Evolutionary conservation across 2,329 filamentous ascomycete species (phyloP).

Genomic region (Cadophora gregata): DNA sequence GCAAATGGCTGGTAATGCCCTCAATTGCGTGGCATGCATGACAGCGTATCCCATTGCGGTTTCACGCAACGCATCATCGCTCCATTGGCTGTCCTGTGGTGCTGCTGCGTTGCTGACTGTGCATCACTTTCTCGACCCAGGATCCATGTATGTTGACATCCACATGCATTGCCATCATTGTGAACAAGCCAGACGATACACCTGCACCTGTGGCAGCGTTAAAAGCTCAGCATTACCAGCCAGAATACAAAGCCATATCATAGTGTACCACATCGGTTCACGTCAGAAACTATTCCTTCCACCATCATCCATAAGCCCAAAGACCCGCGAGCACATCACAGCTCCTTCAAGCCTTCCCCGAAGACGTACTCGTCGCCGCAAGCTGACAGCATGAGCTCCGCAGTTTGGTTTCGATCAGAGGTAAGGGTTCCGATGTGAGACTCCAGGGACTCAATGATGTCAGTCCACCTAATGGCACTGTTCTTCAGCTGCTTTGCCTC

Average conservation of each 20-base stretch:
- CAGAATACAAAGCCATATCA: constrained; percentile 3
- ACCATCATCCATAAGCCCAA: background rate
- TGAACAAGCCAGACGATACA: constrained; percentile 11
- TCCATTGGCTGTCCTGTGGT: background rate
- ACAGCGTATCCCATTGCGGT: constrained; percentile 1
- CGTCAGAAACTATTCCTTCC: background rate
- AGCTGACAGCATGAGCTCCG: constrained; percentile 45
- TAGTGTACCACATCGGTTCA: background rate
- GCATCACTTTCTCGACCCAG: background rate
- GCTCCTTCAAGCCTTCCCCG: constrained; percentile 52
- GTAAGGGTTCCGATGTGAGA: constrained; percentile 37
- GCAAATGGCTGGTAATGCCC: background rate
- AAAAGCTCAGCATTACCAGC: background rate
- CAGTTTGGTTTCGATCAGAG: constrained; percentile 46
- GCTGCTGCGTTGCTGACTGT: background rate
- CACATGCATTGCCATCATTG: constrained; percentile 15
- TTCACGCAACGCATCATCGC: constrained; percentile 13
- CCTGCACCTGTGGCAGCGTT: background rate
- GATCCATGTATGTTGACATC: constrained; percentile 8
- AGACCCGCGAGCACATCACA: constrained; percentile 28
- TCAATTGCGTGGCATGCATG: constrained; percentile 14
- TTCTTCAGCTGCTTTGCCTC: constrained; percentile 41
- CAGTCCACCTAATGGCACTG: constrained; percentile 42
- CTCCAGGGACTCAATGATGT: constrained; percentile 43
- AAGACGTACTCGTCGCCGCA: constrained; percentile 57